phyloP scores from a whole-genome alignment of 2,329 filamentous ascomycete species.

The Fusarium decemcellulare region DNA sequence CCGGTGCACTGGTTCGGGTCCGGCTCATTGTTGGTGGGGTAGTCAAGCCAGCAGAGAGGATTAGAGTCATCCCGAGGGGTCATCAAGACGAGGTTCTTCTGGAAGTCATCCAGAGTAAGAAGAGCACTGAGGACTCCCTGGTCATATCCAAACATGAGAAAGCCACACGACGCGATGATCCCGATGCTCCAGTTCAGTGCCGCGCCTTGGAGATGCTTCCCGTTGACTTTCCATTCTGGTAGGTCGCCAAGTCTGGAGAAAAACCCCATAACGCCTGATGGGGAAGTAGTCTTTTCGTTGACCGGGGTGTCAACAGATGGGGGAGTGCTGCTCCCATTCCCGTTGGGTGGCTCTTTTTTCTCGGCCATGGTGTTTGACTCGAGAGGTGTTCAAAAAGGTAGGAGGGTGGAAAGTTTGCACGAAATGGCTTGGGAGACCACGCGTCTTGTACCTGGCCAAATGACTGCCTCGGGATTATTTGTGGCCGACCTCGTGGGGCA shows the following conservation, averaged over 20 bases:
- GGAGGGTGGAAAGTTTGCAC: background rate
- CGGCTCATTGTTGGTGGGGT: constrained; percentile 4
- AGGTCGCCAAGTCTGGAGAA: constrained; percentile 39
- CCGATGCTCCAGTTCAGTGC: constrained; percentile 47
- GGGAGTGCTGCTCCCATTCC: background rate
- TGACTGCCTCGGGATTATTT: no score
- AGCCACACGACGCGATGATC: constrained; percentile 48
- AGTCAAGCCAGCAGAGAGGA: constrained; percentile 13
- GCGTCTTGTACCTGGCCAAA: background rate
- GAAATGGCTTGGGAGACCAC: background rate
- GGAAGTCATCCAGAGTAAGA: constrained; percentile 11
- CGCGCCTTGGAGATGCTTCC: constrained; percentile 40
- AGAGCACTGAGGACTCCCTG: constrained; percentile 46
- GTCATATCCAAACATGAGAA: constrained; percentile 50
- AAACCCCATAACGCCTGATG: constrained; percentile 24
- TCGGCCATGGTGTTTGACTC: background rate
- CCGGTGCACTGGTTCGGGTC: constrained; percentile 5
- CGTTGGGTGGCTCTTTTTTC: background rate
- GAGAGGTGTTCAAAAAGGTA: background rate
- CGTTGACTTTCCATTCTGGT: constrained; percentile 44
- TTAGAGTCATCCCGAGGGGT: constrained; percentile 1
- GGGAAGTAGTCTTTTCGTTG: constrained; percentile 4
- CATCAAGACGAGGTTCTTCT: constrained; percentile 8
- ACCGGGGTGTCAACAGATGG: background rate
- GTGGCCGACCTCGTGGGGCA: background rate